phyloP scores from a whole-genome alignment of 208 protist species.

The Wallacemonas rigidus region DNA sequence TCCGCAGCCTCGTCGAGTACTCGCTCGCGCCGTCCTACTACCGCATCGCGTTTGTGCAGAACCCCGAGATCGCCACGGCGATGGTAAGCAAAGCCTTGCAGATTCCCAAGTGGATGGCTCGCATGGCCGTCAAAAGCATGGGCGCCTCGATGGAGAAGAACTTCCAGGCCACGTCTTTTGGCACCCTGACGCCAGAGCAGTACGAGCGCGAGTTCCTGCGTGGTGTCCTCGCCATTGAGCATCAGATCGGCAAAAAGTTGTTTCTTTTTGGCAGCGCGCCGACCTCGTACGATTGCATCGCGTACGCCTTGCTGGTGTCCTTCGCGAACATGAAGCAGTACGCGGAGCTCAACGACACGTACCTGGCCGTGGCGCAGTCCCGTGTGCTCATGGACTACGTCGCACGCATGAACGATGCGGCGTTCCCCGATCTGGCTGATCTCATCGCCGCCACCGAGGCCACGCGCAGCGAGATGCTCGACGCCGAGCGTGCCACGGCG shows the following conservation, averaged over 20 bases:
- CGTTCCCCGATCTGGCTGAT: constrained; percentile 35
- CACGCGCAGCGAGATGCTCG: constrained; percentile 11
- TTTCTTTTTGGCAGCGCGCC: constrained; percentile 27
- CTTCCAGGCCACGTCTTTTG: constrained; percentile 6
- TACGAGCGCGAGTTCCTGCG: constrained; percentile 30
- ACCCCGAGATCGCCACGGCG: constrained; percentile 7
- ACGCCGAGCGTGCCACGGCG: constrained; percentile 11
- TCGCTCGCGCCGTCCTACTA: constrained; percentile 16
- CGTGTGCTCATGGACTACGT: constrained; percentile 27
- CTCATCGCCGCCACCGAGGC: constrained; percentile 19
- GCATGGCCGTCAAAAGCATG: constrained; percentile 15
- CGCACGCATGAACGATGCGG: constrained; percentile 22
- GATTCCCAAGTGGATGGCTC: constrained; percentile 14
- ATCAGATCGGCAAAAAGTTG: constrained; percentile 22
- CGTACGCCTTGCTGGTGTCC: constrained; percentile 26
- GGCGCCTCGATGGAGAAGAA: constrained; percentile 5
- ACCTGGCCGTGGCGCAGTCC: constrained; percentile 22
- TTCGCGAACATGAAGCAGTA: constrained; percentile 29
- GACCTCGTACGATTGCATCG: constrained; percentile 22
- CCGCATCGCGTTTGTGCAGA: constrained; percentile 26
- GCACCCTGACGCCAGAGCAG: constrained; percentile 25
- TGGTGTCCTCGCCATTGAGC: constrained; percentile 27
- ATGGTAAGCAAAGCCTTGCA: constrained; percentile 1
- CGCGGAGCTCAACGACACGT: constrained; percentile 25
- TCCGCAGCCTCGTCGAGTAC: constrained; percentile 25